phyloP scores from a whole-genome alignment of 2,329 filamentous ascomycete species.

The Colletotrichum sp. region DNA sequence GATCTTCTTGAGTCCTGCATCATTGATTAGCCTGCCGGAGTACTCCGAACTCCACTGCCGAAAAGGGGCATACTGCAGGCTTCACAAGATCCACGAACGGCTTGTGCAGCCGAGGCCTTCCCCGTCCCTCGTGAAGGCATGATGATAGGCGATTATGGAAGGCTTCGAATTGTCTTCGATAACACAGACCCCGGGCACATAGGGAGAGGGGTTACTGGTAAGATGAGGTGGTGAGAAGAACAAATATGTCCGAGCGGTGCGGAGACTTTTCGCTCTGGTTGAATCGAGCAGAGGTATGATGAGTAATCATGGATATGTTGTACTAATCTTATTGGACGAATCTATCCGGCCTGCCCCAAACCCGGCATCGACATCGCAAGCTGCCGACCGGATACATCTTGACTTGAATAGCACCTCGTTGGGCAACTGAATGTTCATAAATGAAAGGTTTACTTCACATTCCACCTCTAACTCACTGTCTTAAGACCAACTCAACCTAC shows the following conservation, averaged over 20 bases:
- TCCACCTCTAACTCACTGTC: too few relatives aligned
- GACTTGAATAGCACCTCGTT: not conserved
- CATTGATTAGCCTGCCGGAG: not conserved
- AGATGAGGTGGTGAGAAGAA: not conserved
- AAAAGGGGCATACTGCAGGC: not conserved
- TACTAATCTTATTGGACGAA: not conserved
- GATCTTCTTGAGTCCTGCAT: not conserved
- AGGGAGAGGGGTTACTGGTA: not conserved
- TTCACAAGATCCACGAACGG: not conserved
- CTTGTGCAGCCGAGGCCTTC: not conserved
- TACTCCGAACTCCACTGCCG: not conserved
- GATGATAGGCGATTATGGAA: not conserved
- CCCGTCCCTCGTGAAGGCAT: not conserved
- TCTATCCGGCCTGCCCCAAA: not conserved
- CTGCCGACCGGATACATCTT: not conserved
- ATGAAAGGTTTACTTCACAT: not conserved
- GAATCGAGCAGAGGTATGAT: not conserved
- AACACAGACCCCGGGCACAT: not conserved
- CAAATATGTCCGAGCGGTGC: not conserved
- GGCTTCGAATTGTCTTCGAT: not conserved
- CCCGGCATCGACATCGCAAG: not conserved
- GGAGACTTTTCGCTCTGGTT: not conserved
- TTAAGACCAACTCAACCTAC: too few relatives aligned
- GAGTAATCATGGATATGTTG: not conserved
- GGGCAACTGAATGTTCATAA: not conserved